These are phyloP conservation scores for Coemansia sp. DNA, from an alignment of 192 early-diverging fungal genomes.

Conservation along the genomic window DNA sequence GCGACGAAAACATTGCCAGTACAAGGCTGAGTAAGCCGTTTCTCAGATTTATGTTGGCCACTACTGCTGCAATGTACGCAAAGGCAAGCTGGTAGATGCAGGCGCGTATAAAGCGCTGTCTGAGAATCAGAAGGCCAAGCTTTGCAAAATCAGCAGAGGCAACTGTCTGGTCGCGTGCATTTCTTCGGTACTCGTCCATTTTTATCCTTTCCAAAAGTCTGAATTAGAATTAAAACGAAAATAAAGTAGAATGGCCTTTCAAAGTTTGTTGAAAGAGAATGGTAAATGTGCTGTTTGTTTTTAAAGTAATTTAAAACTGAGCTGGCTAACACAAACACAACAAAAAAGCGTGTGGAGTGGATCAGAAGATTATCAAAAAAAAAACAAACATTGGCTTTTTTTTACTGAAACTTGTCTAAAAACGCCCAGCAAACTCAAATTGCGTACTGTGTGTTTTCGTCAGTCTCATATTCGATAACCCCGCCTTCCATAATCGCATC, in stretches of 20 bases:
- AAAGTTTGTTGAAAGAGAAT: not conserved
- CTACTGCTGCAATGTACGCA: slow-evolving; percentile 38
- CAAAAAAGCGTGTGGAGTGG: too few relatives aligned
- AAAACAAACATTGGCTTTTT: not conserved
- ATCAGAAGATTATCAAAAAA: slow-evolving; percentile 3
- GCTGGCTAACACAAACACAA: too few relatives aligned
- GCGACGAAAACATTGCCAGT: slow-evolving; percentile 31
- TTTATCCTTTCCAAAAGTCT: not conserved
- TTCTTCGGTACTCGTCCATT: slow-evolving; percentile 10
- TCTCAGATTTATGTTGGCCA: slow-evolving; percentile 31
- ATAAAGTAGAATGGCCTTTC: not conserved
- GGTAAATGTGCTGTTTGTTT: not conserved
- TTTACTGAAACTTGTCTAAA: too few relatives aligned
- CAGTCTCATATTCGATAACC: slow-evolving; percentile 58
- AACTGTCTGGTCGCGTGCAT: slow-evolving; percentile 36
- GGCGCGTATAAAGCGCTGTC: slow-evolving; percentile 48
- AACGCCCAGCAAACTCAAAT: slow-evolving; percentile 14
- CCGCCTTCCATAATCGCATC: slow-evolving; percentile 84
- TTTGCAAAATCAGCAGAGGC: slow-evolving; percentile 52
- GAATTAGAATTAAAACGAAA: slow-evolving; percentile 2
- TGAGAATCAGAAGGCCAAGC: slow-evolving; percentile 30
- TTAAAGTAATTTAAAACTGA: too few relatives aligned
- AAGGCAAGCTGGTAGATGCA: slow-evolving; percentile 41
- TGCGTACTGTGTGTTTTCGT: slow-evolving; percentile 31
- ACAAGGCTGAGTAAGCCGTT: slow-evolving; percentile 25